A percentile compares a stretch with the other conserved stretches of the same genome.
phyloP scores from a whole-genome alignment of 2,329 filamentous ascomycete species.

The Amauroascus verrucosus region DNA sequence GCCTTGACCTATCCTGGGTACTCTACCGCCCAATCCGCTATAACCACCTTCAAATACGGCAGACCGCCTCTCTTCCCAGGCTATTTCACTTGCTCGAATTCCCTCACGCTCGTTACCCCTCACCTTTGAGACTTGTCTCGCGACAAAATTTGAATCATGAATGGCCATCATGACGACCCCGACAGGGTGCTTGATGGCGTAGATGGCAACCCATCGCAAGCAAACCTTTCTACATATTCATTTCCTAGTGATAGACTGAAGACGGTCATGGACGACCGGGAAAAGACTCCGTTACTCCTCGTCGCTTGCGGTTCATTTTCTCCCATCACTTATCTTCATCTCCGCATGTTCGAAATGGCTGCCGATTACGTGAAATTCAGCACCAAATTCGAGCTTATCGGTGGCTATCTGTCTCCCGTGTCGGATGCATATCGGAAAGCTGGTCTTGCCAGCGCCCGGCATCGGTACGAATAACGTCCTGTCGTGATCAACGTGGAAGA shows the following conservation, averaged over 20 bases:
- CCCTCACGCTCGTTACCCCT: not conserved
- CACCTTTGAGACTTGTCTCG: not conserved
- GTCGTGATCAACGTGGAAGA: too few relatives aligned
- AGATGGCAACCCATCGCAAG: not conserved
- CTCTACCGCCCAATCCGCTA: not conserved
- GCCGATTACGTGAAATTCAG: constrained; percentile 67
- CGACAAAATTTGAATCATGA: not conserved
- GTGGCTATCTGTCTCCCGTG: constrained; percentile 74
- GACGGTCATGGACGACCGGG: constrained; percentile 38
- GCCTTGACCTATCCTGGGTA: not conserved
- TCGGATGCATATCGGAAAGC: constrained; percentile 69
- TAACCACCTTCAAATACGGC: not conserved
- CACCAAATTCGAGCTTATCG: constrained; percentile 72
- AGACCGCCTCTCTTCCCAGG: not conserved
- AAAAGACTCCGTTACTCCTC: constrained; percentile 39
- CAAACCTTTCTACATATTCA: constrained; percentile 31
- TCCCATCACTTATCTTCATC: constrained; percentile 57
- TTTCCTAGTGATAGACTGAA: constrained; percentile 39
- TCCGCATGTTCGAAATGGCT: constrained; percentile 84
- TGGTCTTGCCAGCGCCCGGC: constrained; percentile 60
- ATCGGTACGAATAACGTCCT: constrained; percentile 41
- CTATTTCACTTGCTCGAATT: not conserved
- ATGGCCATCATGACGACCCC: constrained; percentile 8
- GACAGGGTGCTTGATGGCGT: constrained; percentile 4
- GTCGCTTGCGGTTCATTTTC: constrained; percentile 54